phyloP scores from a whole-genome alignment of 2,329 filamentous ascomycete species.

The Verticillium longisporum region DNA sequence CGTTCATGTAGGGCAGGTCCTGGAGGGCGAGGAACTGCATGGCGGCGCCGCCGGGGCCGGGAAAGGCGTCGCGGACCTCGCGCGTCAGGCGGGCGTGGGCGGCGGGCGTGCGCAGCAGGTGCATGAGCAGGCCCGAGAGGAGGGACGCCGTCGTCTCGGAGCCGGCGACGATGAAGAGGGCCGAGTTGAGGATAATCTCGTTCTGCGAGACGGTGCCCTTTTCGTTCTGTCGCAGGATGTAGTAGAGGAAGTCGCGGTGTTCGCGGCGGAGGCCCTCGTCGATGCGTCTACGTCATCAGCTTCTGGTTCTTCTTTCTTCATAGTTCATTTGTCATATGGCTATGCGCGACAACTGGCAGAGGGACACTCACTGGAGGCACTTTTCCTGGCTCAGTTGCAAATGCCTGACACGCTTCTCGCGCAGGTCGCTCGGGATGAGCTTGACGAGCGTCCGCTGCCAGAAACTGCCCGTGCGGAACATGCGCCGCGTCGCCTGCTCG shows the following conservation, averaged over 20 bases:
- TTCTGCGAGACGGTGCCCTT: constrained; percentile 24
- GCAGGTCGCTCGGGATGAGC: constrained; percentile 18
- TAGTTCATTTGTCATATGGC: too few species aligned
- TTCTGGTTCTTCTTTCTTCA: too few species aligned
- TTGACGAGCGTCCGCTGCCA: constrained; percentile 17
- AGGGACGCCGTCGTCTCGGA: constrained; percentile 14
- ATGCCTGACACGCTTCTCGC: constrained; percentile 21
- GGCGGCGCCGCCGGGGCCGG: constrained; percentile 6
- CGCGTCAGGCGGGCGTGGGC: constrained; percentile 19
- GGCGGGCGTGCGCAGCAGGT: constrained; percentile 12
- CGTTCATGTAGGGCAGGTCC: constrained; percentile 24
- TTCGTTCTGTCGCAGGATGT: constrained; percentile 26
- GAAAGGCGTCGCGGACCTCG: constrained; percentile 28
- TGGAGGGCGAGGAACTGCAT: constrained; percentile 16
- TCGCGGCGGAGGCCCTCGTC: constrained; percentile 18
- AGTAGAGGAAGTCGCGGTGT: constrained; percentile 29
- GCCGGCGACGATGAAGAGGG: constrained; percentile 18
- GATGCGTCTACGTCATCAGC: constrained; percentile 11
- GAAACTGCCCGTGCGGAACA: constrained; percentile 15
- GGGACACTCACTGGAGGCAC: constrained; percentile 17
- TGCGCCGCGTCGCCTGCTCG: constrained; percentile 21
- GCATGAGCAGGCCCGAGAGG: constrained; percentile 8
- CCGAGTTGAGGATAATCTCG: constrained; percentile 25
- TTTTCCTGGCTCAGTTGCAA: constrained; percentile 26
- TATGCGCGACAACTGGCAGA: too few species aligned